Evolutionary conservation across 345 rosid species (phyloP).

Genomic region (Syzygium aromaticum): DNA sequence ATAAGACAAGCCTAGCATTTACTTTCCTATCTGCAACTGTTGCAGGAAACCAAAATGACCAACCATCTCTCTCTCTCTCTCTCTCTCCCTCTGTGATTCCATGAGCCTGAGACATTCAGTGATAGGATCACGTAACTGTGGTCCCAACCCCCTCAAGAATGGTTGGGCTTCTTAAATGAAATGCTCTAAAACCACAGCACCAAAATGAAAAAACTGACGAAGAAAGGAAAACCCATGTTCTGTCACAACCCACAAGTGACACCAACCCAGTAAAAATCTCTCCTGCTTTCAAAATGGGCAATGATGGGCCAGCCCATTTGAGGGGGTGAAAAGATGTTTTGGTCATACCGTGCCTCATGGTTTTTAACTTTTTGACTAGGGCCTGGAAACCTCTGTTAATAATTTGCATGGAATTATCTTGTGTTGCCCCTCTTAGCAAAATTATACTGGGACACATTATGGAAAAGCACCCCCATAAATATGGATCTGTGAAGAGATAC

Average conservation of each 20-base stretch:
- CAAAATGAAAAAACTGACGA: neutral
- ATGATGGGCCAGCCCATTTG: neutral
- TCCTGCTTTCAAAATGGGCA: neutral
- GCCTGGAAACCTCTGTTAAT: neutral
- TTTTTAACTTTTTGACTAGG: neutral
- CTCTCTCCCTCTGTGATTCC: neutral
- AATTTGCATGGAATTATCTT: neutral
- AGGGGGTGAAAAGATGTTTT: neutral
- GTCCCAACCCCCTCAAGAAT: neutral
- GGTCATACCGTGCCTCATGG: neutral
- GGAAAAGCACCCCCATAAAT: neutral
- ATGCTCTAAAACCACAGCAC: neutral
- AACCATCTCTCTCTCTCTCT: neutral
- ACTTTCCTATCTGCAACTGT: neutral
- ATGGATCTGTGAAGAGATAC: neutral
- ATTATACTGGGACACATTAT: neutral
- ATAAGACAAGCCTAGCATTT: neutral
- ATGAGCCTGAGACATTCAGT: neutral
- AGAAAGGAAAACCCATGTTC: neutral
- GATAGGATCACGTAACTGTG: neutral
- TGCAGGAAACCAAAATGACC: neutral
- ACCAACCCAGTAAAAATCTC: neutral
- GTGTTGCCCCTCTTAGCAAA: neutral
- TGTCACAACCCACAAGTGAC: neutral
- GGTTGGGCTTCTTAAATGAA: neutral